Base-by-base conservation (phyloP, 139 green algal species). In the Tetraselmis striata region DNA sequence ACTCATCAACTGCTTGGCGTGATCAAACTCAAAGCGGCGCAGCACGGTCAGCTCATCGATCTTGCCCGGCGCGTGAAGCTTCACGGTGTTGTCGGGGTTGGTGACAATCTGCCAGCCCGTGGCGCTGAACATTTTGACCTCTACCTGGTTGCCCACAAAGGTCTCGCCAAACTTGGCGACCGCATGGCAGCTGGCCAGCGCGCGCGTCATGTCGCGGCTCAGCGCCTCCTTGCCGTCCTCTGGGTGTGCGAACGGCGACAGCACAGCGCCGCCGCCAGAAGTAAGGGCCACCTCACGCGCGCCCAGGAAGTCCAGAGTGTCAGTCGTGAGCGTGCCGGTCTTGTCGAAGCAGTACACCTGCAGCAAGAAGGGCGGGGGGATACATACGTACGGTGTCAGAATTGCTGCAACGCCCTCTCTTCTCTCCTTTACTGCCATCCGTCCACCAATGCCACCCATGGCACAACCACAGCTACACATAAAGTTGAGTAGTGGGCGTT, bases 321-420 rank as follows among this genome's bases (percentile, higher is more conserved):
- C 75, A 31, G 78, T 78, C 1, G 81, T 84, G 25, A 84, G 26
- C 31, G 81, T 84, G 30, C 81, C 81, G 25, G 81, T 84, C 81
- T 84, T 84, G 81, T 84, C 81, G 74, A 84, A 67, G 23, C 59
- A 67, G 28, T 80, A 80, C 23, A 79, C 31, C 22, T 67, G 45
- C 11, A 67, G n/a, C n/a, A n/a, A n/a, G n/a, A n/a, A n/a, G n/a
- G n/a, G n/a, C n/a, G n/a, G n/a, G n/a, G n/a, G n/a, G n/a, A n/a
- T n/a, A n/a, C n/a, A n/a, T n/a, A n/a, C n/a, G n/a, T n/a, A n/a
- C n/a, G n/a, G n/a, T n/a, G n/a, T n/a, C n/a, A n/a, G n/a, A n/a
- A n/a, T n/a, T n/a, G n/a, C n/a, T n/a, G n/a, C n/a, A n/a, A n/a
- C n/a, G n/a, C n/a, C n/a, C n/a, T n/a, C n/a, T n/a, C n/a, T n/a